Conservation (phyloP, 2,329 filamentous ascomycete genomes). For the Colletotrichum noveboracense region DNA sequence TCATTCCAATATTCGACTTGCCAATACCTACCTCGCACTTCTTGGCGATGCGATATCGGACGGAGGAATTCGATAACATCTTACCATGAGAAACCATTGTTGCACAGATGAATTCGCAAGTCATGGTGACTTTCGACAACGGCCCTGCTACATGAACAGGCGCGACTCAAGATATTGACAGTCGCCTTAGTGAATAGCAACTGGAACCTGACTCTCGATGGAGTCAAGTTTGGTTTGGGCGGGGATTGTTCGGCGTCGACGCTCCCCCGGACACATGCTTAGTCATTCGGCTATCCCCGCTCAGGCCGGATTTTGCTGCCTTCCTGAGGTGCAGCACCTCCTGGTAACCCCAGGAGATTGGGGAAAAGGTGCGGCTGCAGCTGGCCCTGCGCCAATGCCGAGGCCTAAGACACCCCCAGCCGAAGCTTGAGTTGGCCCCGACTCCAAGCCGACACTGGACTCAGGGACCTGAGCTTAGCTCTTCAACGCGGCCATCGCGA, state of each 20-base stretch:
- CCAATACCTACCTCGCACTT: not conserved
- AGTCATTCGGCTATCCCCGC: slow-evolving; percentile 6
- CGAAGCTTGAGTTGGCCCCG: slow-evolving; percentile 17
- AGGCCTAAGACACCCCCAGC: slow-evolving; percentile 17
- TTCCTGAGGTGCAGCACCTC: not conserved
- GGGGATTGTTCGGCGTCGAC: not conserved
- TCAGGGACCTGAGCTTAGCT: slow-evolving; percentile 8
- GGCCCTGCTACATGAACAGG: not conserved
- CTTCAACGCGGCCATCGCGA: not conserved
- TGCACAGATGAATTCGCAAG: not conserved
- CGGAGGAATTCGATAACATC: not conserved
- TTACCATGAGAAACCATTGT: not conserved
- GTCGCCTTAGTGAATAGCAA: not conserved
- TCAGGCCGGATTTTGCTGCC: not conserved
- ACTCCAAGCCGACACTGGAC: not conserved
- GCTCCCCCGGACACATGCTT: not conserved
- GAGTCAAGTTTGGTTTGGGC: not conserved
- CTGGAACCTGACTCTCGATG: not conserved
- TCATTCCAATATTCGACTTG: not conserved
- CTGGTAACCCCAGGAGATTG: not conserved
- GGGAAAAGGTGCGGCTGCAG: slow-evolving; percentile 6
- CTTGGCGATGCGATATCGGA: not conserved
- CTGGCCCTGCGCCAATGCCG: slow-evolving; percentile 17
- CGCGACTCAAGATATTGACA: not conserved
- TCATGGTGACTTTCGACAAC: not conserved